Evolutionary conservation across 2,329 filamentous ascomycete species (phyloP), one percentile per base, ranked within the genome.

Genomic region (Cordyceps pruinosa): DNA sequence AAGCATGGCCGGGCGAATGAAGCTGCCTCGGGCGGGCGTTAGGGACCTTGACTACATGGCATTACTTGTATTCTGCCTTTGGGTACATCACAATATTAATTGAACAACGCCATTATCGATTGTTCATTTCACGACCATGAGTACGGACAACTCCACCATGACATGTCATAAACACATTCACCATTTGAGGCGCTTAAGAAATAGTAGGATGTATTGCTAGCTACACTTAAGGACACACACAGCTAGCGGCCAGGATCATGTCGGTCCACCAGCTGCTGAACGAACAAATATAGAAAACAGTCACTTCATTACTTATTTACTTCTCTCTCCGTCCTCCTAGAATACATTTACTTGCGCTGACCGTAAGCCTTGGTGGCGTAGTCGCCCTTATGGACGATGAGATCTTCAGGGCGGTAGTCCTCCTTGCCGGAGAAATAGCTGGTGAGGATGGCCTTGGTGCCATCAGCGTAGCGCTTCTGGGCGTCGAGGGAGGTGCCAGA

Each of bases 401-500:
- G 78, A 71, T 99, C 94, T 79, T 97, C 79, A 57, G 86, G 84
- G 63, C 82, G 81, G 82, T 99, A 99, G 79, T 97, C 92, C 70
- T 89, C 77, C 71, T 85, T 86, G 66, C 92, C 92, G 64, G 80
- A 84, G 72, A 96, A 89, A 83, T 97, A 99, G 75, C 87, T 91
- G 64, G 93, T 81, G 60, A 99, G 81, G 70, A 99, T 97, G 64
- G 80, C 75, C 88, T 97, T 96, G 74, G 85, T 88, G 67, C 91
- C 91, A 63, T 86, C 80, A 68, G 91, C 90, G 72, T 96, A 96
- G 64, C 91, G 85, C 77, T 90, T 87, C 82, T 99, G 94, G 59
- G 94, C 94, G 72, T 99, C 94, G 70, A 99, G 87, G n/a, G 92
- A 96, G 59, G 93, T 97, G 71, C 94, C 94, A 13, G 91, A 96